Base-by-base conservation (phyloP, 768 basidiomycete species). In the Pleurotus tuber-regium region DNA sequence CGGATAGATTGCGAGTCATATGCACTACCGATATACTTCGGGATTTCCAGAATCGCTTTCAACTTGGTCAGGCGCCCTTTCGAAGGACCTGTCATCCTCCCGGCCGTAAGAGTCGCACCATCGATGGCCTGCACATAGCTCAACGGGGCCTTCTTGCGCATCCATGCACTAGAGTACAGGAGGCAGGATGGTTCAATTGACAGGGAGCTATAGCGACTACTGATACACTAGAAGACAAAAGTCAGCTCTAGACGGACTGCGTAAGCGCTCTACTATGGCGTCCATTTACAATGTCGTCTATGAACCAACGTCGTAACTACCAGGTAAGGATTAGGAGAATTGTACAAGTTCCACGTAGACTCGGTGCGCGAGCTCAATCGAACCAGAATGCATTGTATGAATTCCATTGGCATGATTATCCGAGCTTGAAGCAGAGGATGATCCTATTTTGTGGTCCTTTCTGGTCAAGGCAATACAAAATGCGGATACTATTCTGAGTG, bases 191-290 rank as follows among this genome's bases (percentile, higher is more conserved):
- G n/a, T n/a, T n/a, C n/a, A n/a, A n/a, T n/a, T 35, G 46, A 48
- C 46, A 48, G 46, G 29, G 23, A 16, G n/a, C 46, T 48, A 48
- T 48, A 48, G 46, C 46, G 23, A 48, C 46, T 35, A 48, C 31
- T 48, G 29, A 35, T n/a, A 31, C 23, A 35, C 46, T 48, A 48
- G 46, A 48, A 48, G 46, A 31, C 23, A 31, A 18, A 48, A 48
- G 46, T 30, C 30, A 12, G 3, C 31, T 19, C 24, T 48, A 48
- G 46, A 31, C 46, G 30, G 18, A 38, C 21, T 38, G 18, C 16
- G 46, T 31, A 18, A 31, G 19, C 16, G 18, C 46, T n/a, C 46
- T 30, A 48, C 19, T 33, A 36, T 48, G 46, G 46, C 23, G 29
- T 48, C 25, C 46, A 48, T 48, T 48, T 19, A 11, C 29, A 29